Percentiles rank a stretch among this genome's conserved stretches.
Evolutionary conservation across 2,329 filamentous ascomycete genomes (phyloP).

Genomic region (Fusarium torreyae): DNA sequence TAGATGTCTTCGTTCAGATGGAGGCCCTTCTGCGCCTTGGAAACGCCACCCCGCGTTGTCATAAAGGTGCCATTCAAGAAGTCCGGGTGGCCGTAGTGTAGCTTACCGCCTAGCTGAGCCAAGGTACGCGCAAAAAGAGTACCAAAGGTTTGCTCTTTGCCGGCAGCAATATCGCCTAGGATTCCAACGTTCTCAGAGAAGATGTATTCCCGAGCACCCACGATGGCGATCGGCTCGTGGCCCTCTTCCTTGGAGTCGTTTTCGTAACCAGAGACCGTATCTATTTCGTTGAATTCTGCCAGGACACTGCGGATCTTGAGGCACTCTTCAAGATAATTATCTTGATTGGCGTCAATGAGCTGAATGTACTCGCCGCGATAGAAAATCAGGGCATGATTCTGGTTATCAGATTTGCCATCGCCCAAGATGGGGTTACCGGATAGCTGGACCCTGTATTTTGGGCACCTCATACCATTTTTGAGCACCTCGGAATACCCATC

Average conservation of each 20-base stretch:
- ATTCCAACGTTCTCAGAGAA: conserved; percentile 99
- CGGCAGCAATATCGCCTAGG: conserved; percentile 96
- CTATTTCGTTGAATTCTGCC: conserved; percentile 99
- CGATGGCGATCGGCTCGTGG: conserved; percentile 89
- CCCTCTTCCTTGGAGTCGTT: conserved; percentile 87
- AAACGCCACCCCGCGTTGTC: conserved; percentile 98
- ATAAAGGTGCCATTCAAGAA: conserved; percentile 99
- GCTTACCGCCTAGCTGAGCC: conserved; percentile 96
- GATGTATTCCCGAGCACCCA: conserved; percentile 99
- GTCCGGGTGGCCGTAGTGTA: conserved; percentile 99
- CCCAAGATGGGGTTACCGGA: conserved; percentile 98
- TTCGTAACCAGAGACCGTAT: conserved; percentile 96
- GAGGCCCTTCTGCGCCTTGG: conserved; percentile 98
- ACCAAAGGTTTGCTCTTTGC: conserved; percentile 99
- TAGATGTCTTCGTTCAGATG: conserved; percentile 99
- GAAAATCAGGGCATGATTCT: conserved; percentile 98
- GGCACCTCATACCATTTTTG: conserved; percentile 96
- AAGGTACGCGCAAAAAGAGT: conserved; percentile 97
- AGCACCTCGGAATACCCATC: conserved; percentile 98
- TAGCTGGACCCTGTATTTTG: conserved; percentile 97
- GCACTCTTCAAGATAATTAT: conserved; percentile 99
- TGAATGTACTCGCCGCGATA: conserved; percentile 99
- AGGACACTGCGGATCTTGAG: conserved; percentile 98
- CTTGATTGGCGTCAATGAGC: conserved; percentile 98
- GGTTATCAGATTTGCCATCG: conserved; percentile 99